Evolutionary conservation across 768 basidiomycete species (phyloP), one percentile per base, ranked within the genome.

Genomic region (Phlebiopsis gigantea): DNA sequence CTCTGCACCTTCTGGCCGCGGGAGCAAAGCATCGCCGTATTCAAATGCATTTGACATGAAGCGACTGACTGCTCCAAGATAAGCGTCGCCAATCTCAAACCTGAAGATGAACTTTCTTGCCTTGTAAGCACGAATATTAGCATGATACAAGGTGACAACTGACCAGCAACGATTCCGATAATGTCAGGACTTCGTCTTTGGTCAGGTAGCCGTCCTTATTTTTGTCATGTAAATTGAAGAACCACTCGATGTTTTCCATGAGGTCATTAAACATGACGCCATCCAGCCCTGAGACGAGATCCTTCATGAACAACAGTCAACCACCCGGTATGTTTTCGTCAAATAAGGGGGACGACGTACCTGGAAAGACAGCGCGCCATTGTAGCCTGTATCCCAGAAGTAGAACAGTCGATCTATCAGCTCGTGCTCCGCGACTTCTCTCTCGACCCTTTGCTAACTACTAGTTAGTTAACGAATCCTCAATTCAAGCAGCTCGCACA

Each of bases 201-300:
- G 94, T 95, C 59, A 99, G 72, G 69, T 77, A 93, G 1, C 96
- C 95, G 67, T 99, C 97, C 63, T 93, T 93, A 70, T 99, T 90
- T 72, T 95, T 95, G 72, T 95, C 93, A 60, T 96, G 92, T 48
- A 98, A 70, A 63, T 88, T 89, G 73, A 98, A 98, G 74, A 98
- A 96, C 96, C 96, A 99, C 69, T 97, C 92, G 64, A 98, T 96
- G 62, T 92, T 96, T 56, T 94, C 91, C 97, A 98, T 98, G 62
- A 99, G 73, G 69, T 98, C 97, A 61, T 92, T 95, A 73, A 91
- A 89, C 83, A 98, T 90, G 45, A 97, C 90, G 1, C 87, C 87
- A 63, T 97, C 88, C 48, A 98, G 75, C 1, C 97, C 96, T 26
- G 76, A 79, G 9, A 98, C 87, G 12, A 98, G 75, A 68, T 98